Conservation (phyloP, 2,329 filamentous ascomycete species). For the Nigrospora sphaerica region DNA sequence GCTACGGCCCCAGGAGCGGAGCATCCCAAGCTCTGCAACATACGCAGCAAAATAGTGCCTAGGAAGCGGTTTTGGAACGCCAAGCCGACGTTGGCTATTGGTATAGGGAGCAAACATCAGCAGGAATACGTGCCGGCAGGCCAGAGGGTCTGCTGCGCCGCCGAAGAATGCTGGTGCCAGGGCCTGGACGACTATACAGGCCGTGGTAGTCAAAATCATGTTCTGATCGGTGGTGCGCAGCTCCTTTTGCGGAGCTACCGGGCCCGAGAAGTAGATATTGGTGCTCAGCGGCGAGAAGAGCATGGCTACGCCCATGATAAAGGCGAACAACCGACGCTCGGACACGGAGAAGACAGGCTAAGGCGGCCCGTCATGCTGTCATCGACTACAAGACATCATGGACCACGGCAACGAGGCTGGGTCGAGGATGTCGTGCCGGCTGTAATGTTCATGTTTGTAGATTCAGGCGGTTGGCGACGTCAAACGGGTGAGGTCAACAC, state of each 20-base stretch:
- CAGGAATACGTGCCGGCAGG: constrained; percentile 31
- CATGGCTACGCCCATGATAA: background rate
- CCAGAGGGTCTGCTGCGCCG: constrained; percentile 28
- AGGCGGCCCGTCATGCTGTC: background rate
- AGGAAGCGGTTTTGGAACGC: constrained; percentile 6
- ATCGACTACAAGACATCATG: no score
- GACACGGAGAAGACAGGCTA: background rate
- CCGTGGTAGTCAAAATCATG: background rate
- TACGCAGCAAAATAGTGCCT: constrained; percentile 6
- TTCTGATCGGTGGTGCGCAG: background rate
- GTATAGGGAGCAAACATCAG: constrained; percentile 27
- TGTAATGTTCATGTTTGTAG: no score
- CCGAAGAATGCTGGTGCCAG: constrained; percentile 32
- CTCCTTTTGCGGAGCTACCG: background rate
- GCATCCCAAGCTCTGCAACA: constrained; percentile 8
- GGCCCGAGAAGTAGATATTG: background rate
- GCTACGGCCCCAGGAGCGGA: constrained; percentile 7
- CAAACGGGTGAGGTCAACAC: no score
- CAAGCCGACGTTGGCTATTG: constrained; percentile 19
- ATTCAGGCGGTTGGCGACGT: no score
- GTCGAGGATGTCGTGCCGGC: no score
- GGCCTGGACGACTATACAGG: constrained; percentile 26
- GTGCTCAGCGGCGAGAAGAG: background rate
- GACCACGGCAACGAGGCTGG: no score
- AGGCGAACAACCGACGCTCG: background rate